A percentile compares a stretch with the other conserved stretches of the same genome.
Conservation (phyloP, 140 eudicot species). For the Cichorium intybus region DNA sequence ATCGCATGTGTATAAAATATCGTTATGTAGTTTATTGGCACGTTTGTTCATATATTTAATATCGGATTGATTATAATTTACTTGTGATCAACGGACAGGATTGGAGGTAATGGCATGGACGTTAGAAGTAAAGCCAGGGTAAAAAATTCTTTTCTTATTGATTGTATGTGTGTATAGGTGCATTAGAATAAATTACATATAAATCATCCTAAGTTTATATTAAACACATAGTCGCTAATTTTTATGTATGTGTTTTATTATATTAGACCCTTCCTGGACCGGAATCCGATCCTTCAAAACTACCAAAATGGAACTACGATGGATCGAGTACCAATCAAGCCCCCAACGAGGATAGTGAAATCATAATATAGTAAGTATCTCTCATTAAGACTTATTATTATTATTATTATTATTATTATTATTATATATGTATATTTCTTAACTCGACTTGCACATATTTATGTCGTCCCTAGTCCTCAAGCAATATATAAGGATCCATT, state of each 20-base stretch:
- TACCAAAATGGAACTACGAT: constrained; percentile 49
- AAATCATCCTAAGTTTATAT: not conserved
- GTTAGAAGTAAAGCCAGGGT: constrained; percentile 91
- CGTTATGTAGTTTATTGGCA: not conserved
- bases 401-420: not conserved
- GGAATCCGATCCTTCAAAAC: constrained; percentile 38
- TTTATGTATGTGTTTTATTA: not conserved
- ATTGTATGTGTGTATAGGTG: not conserved
- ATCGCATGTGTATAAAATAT: too few species aligned
- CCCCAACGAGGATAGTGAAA: constrained; percentile 47
- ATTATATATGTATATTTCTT: not conserved
- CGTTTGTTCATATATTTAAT: not conserved
- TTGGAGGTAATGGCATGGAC: constrained; percentile 84
- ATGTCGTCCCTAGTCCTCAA: constrained; percentile 51
- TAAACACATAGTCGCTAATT: not conserved
- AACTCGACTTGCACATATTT: not conserved
- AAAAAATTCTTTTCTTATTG: not conserved
- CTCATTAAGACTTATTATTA: not conserved
- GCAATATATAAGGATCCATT: constrained; percentile 81
- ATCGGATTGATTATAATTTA: not conserved
- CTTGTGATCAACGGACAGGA: constrained; percentile 45
- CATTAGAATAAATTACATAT: not conserved
- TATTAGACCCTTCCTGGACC: constrained; percentile 33
- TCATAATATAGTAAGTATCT: constrained; percentile 37
- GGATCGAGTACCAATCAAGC: constrained; percentile 53